Base-by-base conservation (phyloP, 2,329 filamentous ascomycete genomes). In the Cucurbitaria berberidis region DNA sequence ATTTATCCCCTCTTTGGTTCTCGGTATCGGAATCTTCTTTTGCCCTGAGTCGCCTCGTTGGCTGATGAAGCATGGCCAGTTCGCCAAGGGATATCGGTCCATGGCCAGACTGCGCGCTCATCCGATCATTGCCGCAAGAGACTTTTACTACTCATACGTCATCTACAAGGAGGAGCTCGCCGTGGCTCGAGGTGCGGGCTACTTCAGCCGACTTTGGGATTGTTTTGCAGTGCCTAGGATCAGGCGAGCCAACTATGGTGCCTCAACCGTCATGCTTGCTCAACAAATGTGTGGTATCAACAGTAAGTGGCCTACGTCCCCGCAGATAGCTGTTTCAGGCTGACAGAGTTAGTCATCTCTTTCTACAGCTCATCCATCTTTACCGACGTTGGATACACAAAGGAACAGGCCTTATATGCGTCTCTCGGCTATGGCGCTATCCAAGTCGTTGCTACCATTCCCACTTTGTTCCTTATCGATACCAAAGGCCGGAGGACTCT, bases 341-440 rank as follows among this genome's bases (percentile, higher is more conserved):
- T 13, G n/a, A 38, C 10, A 11, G 16, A 19, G 7, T 7, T 38
- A 21, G 19, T 86, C 2, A 89, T 96, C 13, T 91, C 91, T 0
- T 81, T 88, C 51, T 95, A 92, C 41, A 96, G 96, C 68, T 93
- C 68, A 0, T 64, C 93, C 64, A 68, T 88, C 48, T 91, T 95
- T 69, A 93, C 89, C 0, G 36, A 67, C 2, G 71, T 61, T 30
- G 71, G 71, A 3, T 74, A 72, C 59, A 59, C 51, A 1, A 11
- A 36, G 0, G 53, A 45, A 1, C 53, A 75, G 51, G 72, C 73
- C 2, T 48, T 75, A 9, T 74, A 69, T 55, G 72, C 72, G 2
- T 75, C 72, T 9, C 66, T 75, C 5, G 73, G 73, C 1, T 75
- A 73, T 45, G 73, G 73, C 43, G 70, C 70, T 11, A 55, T 75